Conservation (phyloP, 768 basidiomycete species). For the Neoboletus magnificus region DNA sequence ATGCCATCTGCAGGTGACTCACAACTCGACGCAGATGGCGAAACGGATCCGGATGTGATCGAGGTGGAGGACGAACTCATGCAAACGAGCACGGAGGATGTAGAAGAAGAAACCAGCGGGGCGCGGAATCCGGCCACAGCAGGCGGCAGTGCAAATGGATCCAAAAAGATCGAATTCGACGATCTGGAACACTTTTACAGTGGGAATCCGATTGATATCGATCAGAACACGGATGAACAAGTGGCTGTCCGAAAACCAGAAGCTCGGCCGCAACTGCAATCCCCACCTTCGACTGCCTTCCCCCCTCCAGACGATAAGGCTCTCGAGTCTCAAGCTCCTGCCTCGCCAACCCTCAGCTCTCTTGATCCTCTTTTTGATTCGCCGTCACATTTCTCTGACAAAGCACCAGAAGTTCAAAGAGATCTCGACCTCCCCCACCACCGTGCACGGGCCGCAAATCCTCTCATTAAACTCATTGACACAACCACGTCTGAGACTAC, state of each 20-base stretch:
- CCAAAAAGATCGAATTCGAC: constrained; percentile 21
- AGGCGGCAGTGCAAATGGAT: background rate
- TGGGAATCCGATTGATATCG: constrained; percentile 32
- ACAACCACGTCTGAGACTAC: constrained; percentile 22
- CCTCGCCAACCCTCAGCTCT: constrained; percentile 10
- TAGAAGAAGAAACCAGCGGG: constrained; percentile 11
- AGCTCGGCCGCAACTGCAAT: background rate
- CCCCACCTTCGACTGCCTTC: background rate
- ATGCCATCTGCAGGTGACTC: constrained; percentile 26
- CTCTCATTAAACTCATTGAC: constrained; percentile 53
- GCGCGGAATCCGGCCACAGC: background rate
- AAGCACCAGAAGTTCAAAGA: constrained; percentile 3
- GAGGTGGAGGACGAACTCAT: constrained; percentile 37
- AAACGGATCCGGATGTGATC: constrained; percentile 34
- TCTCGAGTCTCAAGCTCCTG: constrained; percentile 1
- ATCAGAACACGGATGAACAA: constrained; percentile 20
- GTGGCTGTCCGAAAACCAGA: background rate
- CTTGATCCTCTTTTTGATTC: constrained; percentile 33
- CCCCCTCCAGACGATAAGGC: background rate
- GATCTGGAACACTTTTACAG: constrained; percentile 31
- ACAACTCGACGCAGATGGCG: constrained; percentile 33
- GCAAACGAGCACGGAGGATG: constrained; percentile 22
- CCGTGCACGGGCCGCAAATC: constrained; percentile 48
- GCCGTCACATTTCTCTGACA: constrained; percentile 9
- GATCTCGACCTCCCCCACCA: constrained; percentile 33